phyloP scores from a whole-genome alignment of 2,329 filamentous ascomycete genomes.

The Ophiostoma piceae region DNA sequence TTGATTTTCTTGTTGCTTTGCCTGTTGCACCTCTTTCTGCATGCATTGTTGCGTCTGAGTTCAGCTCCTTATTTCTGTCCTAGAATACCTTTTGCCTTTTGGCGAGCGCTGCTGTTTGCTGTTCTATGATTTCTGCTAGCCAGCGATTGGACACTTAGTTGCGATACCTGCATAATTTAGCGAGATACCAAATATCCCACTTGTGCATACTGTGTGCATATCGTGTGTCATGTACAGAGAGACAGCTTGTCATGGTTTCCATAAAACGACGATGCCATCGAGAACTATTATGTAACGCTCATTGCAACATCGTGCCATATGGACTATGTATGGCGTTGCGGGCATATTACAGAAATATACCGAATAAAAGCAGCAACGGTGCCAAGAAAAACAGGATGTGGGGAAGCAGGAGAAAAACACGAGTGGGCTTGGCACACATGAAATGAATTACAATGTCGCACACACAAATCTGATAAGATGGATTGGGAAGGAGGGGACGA shows the following conservation, averaged over 20 bases:
- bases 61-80: background rate
- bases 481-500: slow-evolving; percentile 4
- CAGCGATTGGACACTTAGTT: background rate
- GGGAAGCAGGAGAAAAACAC: slow-evolving; percentile 4
- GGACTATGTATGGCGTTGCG: background rate
- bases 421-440: slow-evolving; percentile 9
- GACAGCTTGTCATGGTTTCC: background rate
- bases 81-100: background rate
- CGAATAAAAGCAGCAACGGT: background rate
- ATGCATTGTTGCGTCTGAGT: background rate
- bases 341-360: background rate
- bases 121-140: background rate
- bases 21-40: background rate
- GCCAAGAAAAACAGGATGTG: slow-evolving; percentile 1
- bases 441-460: background rate
- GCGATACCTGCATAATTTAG: background rate
- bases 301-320: background rate
- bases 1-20: background rate
- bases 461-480: slow-evolving; percentile 13
- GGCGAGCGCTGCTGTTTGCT: background rate
- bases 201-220: background rate
- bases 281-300: background rate
- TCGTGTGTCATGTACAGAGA: background rate
- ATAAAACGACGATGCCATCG: background rate
- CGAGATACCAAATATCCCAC: background rate